Percentiles rank a stretch among this genome's conserved stretches.
Evolutionary conservation across 306 rosid species (phyloP).

Genomic region (Neltuma alba): DNA sequence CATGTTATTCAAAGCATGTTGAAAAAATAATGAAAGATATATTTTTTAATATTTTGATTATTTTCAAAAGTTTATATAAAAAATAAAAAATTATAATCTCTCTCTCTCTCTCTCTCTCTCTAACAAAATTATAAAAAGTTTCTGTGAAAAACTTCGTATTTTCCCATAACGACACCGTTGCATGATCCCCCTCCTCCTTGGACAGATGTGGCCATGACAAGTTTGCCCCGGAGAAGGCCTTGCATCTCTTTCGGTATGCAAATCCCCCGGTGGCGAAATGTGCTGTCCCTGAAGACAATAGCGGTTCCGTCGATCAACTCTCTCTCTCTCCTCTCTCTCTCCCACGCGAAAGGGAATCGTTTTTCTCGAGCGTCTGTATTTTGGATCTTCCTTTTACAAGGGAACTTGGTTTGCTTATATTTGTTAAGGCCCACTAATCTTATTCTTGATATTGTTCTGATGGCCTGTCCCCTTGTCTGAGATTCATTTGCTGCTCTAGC

Average conservation of each 20-base stretch:
- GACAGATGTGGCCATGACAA: neutral
- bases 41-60: no score
- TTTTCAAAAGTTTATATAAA: no score
- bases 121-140: no score
- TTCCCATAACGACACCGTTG: neutral
- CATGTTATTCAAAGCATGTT: no score
- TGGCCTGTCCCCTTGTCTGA: neutral
- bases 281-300: neutral
- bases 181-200: neutral
- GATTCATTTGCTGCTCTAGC: neutral
- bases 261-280: neutral
- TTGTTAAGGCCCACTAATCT: neutral
- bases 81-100: no score
- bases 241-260: neutral
- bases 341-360: neutral
- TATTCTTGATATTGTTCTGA: neutral
- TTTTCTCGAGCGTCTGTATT: neutral
- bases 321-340: no score
- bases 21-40: no score
- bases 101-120: no score
- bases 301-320: neutral
- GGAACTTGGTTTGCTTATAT: neutral
- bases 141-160: no score
- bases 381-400: neutral
- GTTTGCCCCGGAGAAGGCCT: neutral